Evolutionary conservation across 257 asterid species (phyloP).

Genomic region (Forsythia suspensa): DNA sequence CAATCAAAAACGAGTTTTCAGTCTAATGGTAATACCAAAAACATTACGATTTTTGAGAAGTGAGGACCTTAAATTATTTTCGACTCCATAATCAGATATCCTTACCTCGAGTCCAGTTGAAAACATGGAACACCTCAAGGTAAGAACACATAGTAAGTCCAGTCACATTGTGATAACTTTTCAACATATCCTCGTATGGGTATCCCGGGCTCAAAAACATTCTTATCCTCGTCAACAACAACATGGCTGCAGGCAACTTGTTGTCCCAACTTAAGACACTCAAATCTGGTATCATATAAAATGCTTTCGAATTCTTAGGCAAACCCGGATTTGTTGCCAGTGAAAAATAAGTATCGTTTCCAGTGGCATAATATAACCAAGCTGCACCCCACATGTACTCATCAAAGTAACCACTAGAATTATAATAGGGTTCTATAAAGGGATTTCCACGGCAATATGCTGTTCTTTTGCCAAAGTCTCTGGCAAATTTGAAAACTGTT

Average conservation of each 20-base stretch:
- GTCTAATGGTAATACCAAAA: no score
- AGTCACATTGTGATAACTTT: constrained; percentile 60
- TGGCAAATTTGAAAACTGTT: constrained; percentile 57
- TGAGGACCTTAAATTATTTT: no score
- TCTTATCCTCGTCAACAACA: constrained; percentile 64
- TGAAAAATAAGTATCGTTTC: constrained; percentile 49
- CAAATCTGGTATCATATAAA: constrained; percentile 47
- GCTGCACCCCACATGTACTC: constrained; percentile 85
- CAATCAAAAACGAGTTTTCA: neutral
- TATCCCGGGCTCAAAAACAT: constrained; percentile 76
- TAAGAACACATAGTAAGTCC: constrained; percentile 87
- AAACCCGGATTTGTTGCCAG: constrained; percentile 58
- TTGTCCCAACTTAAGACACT: constrained; percentile 89
- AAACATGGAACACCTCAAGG: constrained; percentile 55
- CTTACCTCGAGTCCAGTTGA: constrained; percentile 70
- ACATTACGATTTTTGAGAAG: no score
- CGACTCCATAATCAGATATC: neutral
- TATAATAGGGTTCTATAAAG: constrained; percentile 61
- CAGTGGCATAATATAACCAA: constrained; percentile 88
- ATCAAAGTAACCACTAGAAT: constrained; percentile 71
- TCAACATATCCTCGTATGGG: constrained; percentile 83
- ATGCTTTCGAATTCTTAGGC: constrained; percentile 40
- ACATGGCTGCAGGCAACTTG: constrained; percentile 86
- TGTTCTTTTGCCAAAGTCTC: constrained; percentile 36
- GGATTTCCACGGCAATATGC: constrained; percentile 59